Base-by-base conservation (phyloP, 2,329 filamentous ascomycete genomes). In the Xylariaceae sp. region DNA sequence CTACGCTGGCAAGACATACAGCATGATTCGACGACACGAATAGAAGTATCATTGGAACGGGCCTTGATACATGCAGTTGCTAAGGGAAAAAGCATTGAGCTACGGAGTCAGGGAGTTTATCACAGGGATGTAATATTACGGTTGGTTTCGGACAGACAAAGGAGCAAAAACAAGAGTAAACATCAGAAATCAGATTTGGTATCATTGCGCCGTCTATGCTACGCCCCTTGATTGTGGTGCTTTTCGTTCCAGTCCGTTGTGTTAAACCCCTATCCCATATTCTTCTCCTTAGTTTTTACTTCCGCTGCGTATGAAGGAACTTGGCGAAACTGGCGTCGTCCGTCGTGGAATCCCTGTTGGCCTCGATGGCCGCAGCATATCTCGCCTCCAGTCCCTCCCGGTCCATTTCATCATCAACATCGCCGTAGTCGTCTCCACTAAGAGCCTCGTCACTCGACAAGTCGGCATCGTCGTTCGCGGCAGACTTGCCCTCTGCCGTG, bases 311-410 rank as follows among this genome's bases (percentile, higher is more conserved):
- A 67, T 84, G 76, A 17, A 85, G 70, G 64, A 81, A 86, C 71
- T 86, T 85, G 44, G 82, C 82, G 68, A 85, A 86, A 67, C 83
- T 85, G n/a, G 82, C 82, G 51, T 84, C 80, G 4, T 79, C 77
- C 67, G 77, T 73, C 52, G 78, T 72, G 0, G 78, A 79, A 51
- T 83, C 78, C 15, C 75, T 75, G 17, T 83, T 82, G 10, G 85
- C 82, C 44, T 80, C 78, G 68, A 95, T 78, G 0, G 92, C 90
- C 49, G 89, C 82, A 71, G 89, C 82, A 72, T 97, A 97, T 64
- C 91, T 80, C 53, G 84, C 78, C 70, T 89, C 85, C 51, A 96
- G 78, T 1, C 89, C 86, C 62, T 87, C 82, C 62, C 84, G 80
- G 64, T 85, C 80, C 23, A 77, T 76, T 60, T 85, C 83, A n/a